Evolutionary conservation across 768 basidiomycete genomes (phyloP).

Genomic region (Naganishia randhawae): DNA sequence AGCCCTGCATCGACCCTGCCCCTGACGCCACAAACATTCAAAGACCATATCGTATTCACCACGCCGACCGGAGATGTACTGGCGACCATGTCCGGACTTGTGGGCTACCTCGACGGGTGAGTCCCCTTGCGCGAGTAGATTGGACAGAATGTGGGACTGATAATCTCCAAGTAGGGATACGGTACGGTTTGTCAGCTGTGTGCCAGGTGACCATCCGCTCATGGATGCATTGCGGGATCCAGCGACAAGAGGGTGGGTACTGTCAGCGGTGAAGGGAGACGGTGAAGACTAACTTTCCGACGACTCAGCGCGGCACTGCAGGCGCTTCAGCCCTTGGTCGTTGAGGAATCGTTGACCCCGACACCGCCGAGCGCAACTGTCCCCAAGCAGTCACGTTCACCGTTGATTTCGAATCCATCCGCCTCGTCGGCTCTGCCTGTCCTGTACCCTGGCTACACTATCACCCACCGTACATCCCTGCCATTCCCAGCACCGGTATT

Average conservation of each 20-base stretch:
- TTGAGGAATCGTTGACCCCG: slow-evolving; percentile 14
- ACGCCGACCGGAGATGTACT: slow-evolving; percentile 57
- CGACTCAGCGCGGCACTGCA: slow-evolving; percentile 36
- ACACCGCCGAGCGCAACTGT: slow-evolving; percentile 56
- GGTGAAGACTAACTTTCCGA: too few species aligned
- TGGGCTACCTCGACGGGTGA: slow-evolving; percentile 66
- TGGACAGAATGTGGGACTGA: too few species aligned
- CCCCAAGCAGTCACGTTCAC: background rate
- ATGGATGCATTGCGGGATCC: slow-evolving; percentile 38
- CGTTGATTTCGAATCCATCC: slow-evolving; percentile 20
- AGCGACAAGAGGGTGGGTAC: slow-evolving; percentile 28
- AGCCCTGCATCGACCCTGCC: slow-evolving; percentile 56
- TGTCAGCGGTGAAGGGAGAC: background rate
- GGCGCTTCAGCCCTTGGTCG: slow-evolving; percentile 45
- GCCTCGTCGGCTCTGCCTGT: background rate
- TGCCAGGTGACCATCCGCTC: slow-evolving; percentile 20
- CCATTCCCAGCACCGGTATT: slow-evolving; percentile 26
- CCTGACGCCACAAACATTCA: slow-evolving; percentile 70
- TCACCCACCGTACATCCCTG: slow-evolving; percentile 4
- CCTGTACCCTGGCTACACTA: background rate
- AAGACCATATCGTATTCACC: slow-evolving; percentile 74
- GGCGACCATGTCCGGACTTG: slow-evolving; percentile 76
- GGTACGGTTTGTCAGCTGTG: background rate
- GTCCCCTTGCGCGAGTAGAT: slow-evolving; percentile 40
- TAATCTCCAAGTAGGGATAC: background rate